Percentiles rank a stretch among this genome's conserved stretches.
Evolutionary conservation across 768 basidiomycete genomes (phyloP).

Genomic region (Rhizopogon vinicolor): DNA sequence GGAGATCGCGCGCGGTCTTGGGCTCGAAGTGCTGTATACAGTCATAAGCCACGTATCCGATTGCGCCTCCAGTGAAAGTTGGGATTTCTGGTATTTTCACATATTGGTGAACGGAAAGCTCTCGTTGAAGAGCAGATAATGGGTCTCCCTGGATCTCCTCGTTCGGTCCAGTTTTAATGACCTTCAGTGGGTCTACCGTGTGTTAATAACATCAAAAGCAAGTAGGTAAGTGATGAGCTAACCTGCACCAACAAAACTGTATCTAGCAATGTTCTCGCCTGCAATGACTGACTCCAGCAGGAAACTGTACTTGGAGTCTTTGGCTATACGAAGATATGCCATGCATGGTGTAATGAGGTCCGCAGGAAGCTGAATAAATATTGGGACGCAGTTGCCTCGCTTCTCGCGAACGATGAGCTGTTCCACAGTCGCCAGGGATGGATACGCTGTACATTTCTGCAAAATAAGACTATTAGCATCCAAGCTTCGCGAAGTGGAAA

Average conservation of each 20-base stretch:
- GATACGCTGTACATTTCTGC: conserved; percentile 65
- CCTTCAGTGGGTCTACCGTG: conserved; percentile 81
- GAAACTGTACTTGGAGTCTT: conserved; percentile 93
- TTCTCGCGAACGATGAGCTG: conserved; percentile 76
- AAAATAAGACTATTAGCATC: neutral
- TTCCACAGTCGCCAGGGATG: conserved; percentile 72
- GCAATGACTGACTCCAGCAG: conserved; percentile 89
- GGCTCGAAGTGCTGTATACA: conserved; percentile 97
- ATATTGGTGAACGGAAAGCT: conserved; percentile 83
- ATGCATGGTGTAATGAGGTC: conserved; percentile 97
- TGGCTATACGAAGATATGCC: conserved; percentile 90
- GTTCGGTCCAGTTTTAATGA: conserved; percentile 82
- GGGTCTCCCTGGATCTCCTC: conserved; percentile 88
- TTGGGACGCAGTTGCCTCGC: conserved; percentile 87
- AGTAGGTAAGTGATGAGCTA: conserved; percentile 31
- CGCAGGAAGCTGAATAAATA: conserved; percentile 90
- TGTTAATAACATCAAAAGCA: neutral
- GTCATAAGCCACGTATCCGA: conserved; percentile 97
- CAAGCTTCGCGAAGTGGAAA: neutral
- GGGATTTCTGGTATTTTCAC: conserved; percentile 88
- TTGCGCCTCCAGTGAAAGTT: conserved; percentile 95
- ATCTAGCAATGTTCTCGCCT: conserved; percentile 88
- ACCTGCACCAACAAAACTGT: conserved; percentile 94
- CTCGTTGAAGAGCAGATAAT: conserved; percentile 75
- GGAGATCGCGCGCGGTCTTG: conserved; percentile 71